Conservation (phyloP, 2,329 filamentous ascomycete species). For the Fusarium nelsonii region DNA sequence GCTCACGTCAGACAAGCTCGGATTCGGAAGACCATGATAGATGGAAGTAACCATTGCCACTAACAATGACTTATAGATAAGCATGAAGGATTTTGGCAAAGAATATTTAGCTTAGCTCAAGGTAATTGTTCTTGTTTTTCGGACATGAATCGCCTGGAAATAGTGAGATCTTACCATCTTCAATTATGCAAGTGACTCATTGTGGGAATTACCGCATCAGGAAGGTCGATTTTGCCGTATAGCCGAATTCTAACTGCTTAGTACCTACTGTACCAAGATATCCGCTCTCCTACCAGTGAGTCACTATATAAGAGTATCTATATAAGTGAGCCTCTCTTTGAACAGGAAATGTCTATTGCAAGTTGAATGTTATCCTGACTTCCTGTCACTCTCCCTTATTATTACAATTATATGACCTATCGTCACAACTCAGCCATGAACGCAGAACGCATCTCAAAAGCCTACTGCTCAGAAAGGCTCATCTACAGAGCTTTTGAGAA, state of each 20-base stretch:
- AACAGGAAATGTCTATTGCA: too few relatives aligned
- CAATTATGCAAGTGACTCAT: constrained; percentile 8
- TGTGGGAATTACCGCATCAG: background rate
- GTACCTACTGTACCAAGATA: background rate
- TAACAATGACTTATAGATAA: background rate
- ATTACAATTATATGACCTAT: too few relatives aligned
- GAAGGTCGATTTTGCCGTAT: constrained; percentile 18
- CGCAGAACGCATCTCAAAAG: background rate
- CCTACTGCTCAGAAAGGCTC: background rate
- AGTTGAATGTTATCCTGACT: too few relatives aligned
- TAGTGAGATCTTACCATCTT: background rate
- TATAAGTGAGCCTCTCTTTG: background rate
- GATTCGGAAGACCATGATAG: background rate
- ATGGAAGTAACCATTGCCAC: background rate
- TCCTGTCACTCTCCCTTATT: too few relatives aligned
- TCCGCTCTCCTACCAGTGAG: too few relatives aligned
- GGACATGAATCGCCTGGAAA: background rate
- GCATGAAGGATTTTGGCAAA: background rate
- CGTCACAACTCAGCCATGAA: background rate
- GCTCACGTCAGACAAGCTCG: constrained; percentile 12
- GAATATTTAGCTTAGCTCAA: too few relatives aligned
- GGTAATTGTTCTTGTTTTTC: too few relatives aligned
- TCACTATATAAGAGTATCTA: background rate
- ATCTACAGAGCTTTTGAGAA: constrained; percentile 1
- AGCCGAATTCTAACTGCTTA: background rate